A percentile compares a stretch with the other conserved stretches of the same genome.
Conservation (phyloP, 345 rosid species). For the Nephelium lappaceum region DNA sequence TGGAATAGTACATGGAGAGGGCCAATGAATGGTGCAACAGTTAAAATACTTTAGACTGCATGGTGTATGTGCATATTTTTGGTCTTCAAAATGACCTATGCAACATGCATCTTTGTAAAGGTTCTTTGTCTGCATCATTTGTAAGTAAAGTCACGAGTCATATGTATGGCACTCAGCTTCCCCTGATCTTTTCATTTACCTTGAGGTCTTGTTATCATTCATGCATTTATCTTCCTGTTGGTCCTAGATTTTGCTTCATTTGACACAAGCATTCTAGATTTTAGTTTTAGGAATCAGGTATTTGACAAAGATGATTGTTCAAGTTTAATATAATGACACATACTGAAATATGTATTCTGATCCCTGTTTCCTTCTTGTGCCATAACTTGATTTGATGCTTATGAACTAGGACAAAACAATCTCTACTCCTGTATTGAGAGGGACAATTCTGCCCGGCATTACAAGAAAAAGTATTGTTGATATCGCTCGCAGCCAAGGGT, state of each 20-base stretch:
- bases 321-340: background rate
- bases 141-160: background rate
- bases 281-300: background rate
- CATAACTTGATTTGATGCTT: background rate
- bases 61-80: background rate
- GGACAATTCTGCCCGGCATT: constrained; percentile 37
- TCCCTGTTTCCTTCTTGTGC: background rate
- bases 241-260: background rate
- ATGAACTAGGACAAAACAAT: constrained; percentile 30
- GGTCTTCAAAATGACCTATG: background rate
- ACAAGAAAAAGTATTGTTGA: constrained; percentile 36
- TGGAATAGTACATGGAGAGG: background rate
- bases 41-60: background rate
- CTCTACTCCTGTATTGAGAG: constrained; percentile 33
- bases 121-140: background rate
- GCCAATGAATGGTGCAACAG: background rate
- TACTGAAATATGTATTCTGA: background rate
- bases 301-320: background rate
- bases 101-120: background rate
- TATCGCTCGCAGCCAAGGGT: constrained; percentile 30
- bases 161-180: background rate
- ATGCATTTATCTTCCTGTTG: background rate
- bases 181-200: background rate
- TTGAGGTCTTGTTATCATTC: background rate
- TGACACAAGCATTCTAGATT: too few species aligned